Percentiles rank a stretch among this genome's conserved stretches.
These are phyloP conservation scores for Coemansia javaensis DNA, from an alignment of 192 early-diverging fungal genomes.

Conservation along the genomic window DNA sequence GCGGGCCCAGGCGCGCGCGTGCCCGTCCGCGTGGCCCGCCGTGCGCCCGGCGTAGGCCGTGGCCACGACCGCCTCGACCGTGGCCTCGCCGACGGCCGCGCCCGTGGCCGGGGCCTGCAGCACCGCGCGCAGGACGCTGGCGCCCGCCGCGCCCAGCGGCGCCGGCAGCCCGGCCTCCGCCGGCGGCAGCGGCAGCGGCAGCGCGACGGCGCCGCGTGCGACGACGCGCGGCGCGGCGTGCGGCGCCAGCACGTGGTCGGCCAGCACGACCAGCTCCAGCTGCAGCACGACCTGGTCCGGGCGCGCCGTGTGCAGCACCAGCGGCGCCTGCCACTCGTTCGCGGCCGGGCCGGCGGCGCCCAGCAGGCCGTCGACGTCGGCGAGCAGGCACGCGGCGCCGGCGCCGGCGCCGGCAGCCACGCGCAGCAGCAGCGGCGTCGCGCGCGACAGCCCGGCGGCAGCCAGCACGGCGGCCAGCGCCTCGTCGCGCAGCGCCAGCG, in stretches of 20 bases:
- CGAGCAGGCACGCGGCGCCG: conserved; percentile 15
- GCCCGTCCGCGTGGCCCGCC: neutral
- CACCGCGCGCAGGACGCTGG: conserved; percentile 31
- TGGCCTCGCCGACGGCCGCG: conserved; percentile 26
- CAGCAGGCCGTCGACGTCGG: conserved; percentile 26
- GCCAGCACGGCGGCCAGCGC: conserved; percentile 33
- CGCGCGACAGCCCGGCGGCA: conserved; percentile 29
- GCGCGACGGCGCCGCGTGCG: conserved; percentile 27
- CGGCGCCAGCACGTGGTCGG: conserved; percentile 35
- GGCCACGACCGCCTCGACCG: conserved; percentile 33
- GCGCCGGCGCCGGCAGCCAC: conserved; percentile 15
- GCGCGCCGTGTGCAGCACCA: conserved; percentile 35
- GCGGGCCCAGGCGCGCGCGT: conserved; percentile 13
- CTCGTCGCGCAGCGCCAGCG: conserved; percentile 20
- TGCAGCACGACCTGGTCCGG: conserved; percentile 43
- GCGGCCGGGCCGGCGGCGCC: conserved; percentile 10
- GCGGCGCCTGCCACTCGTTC: conserved; percentile 29
- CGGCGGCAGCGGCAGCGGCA: conserved; percentile 29
- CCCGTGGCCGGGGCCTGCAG: conserved; percentile 21
- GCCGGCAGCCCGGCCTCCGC: conserved; percentile 14
- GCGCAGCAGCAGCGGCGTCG: conserved; percentile 44
- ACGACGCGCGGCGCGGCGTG: conserved; percentile 24
- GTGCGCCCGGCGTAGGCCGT: conserved; percentile 16
- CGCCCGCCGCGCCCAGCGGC: conserved; percentile 25
- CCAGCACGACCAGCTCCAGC: conserved; percentile 41